These are phyloP conservation scores for Vitis riparia DNA, from an alignment of 164 flowering plant genomes.

Conservation along the genomic window DNA sequence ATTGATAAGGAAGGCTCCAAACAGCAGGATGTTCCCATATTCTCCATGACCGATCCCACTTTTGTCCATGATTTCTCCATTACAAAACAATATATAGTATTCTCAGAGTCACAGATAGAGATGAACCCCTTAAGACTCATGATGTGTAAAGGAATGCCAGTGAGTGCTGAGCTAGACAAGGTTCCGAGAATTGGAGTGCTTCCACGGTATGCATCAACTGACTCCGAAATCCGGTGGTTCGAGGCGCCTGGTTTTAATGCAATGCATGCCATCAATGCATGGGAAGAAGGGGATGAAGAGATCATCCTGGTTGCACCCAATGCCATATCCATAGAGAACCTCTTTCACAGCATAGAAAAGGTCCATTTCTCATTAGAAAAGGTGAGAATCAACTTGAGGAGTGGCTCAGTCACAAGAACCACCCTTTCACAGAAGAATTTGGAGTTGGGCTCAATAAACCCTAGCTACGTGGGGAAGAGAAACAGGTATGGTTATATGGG, in stretches of 20 bases:
- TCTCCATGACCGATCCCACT: neutral
- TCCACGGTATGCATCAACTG: conserved; percentile 2
- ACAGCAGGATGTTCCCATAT: conserved; percentile 14
- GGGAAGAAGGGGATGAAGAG: conserved; percentile 7
- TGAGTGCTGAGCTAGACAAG: neutral
- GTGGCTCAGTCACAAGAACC: neutral
- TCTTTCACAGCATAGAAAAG: neutral
- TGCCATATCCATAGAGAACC: neutral
- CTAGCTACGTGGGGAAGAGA: conserved; percentile 12
- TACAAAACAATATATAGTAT: conserved; percentile 4
- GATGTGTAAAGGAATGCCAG: neutral
- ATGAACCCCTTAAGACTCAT: neutral
- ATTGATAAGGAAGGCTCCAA: conserved; percentile 8
- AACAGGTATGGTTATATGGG: conserved; percentile 11
- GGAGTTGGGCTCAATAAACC: conserved; percentile 6
- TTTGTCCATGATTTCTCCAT: conserved; percentile 14
- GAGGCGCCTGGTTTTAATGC: conserved; percentile 5
- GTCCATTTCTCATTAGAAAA: conserved; percentile 5
- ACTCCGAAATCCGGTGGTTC: conserved; percentile 9
- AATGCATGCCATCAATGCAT: conserved; percentile 7
- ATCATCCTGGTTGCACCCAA: conserved; percentile 6
- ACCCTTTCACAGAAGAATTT: neutral
- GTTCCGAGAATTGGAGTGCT: conserved; percentile 7
- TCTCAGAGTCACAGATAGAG: neutral
- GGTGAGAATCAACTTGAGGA: conserved; percentile 5